Percentiles rank a stretch among this genome's conserved stretches.
Conservation (phyloP, 495 filamentous ascomycete species). For the Cryomyces minteri region DNA sequence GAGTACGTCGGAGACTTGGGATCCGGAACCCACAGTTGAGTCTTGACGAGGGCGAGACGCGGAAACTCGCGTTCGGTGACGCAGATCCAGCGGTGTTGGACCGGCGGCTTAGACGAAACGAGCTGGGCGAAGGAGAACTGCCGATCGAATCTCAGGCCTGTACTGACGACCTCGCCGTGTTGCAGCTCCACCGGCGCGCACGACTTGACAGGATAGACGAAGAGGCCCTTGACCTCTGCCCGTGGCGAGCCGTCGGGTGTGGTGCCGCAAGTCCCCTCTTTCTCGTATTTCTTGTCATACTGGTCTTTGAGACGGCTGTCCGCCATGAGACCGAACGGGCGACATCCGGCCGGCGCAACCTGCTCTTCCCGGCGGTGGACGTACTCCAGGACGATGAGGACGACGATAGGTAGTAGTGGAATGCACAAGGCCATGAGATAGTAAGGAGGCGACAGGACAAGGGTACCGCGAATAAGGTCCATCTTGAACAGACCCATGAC, state of each 20-base stretch:
- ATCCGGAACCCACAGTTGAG: constrained; percentile 69
- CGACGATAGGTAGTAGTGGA: neutral
- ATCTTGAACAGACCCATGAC: too few species aligned
- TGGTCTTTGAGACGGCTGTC: constrained; percentile 5
- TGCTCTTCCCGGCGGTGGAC: neutral
- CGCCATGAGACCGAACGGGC: constrained; percentile 3
- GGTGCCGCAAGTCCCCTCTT: neutral
- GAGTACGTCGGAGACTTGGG: constrained; percentile 28
- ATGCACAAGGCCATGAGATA: neutral
- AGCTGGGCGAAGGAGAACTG: constrained; percentile 68
- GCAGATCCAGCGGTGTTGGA: constrained; percentile 46
- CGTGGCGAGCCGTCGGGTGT: neutral
- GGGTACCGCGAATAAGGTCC: too few species aligned
- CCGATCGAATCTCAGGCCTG: constrained; percentile 68
- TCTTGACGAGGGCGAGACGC: constrained; percentile 48
- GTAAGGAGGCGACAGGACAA: neutral
- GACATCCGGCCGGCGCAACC: neutral
- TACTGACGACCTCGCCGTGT: constrained; percentile 42
- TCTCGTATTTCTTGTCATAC: constrained; percentile 2
- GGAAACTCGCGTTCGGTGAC: constrained; percentile 65
- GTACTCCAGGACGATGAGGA: constrained; percentile 4
- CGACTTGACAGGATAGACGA: constrained; percentile 78
- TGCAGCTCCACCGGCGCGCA: constrained; percentile 65
- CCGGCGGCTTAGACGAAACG: constrained; percentile 21
- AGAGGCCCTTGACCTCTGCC: constrained; percentile 59